Base-by-base conservation (phyloP, 805 yeast genomes). In the Yarrowia sp. region DNA sequence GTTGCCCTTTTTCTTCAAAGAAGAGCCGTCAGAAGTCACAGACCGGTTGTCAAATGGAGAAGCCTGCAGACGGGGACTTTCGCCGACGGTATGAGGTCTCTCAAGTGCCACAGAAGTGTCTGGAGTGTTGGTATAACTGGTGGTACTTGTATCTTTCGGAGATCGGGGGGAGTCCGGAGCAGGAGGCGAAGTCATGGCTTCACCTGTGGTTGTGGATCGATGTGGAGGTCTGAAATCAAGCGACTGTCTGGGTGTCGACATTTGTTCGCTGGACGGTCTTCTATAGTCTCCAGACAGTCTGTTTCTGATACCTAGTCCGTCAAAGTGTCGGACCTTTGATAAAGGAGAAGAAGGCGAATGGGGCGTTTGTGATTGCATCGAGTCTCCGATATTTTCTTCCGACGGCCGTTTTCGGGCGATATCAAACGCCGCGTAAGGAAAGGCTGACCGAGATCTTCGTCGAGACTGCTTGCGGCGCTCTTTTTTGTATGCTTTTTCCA, bases 401-500 rank as follows among this genome's bases (percentile, higher is more conserved):
- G 40, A 32, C 9, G 58, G 41, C 5, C 58, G 30, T 22, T 51
- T 51, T 1, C 58, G 28, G 2, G 58, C 41, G 11, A 51, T 22
- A 6, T 51, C 58, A 22, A 51, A 51, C 21, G 58, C 14, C 21
- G 58, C 14, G 41, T 51, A 51, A 2, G 58, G 22, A 7, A 51
- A 51, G 10, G 58, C 46, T 5, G 38, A 36, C 6, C 46, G 7
- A 1, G 61, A 54, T 19, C 44, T 17, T 38, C 61, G 16, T 10
- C 41, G 28, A 12, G 58, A 51, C 46, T 54, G 44, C 35, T 54
- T 54, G 6, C 61, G n/a, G 8, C 61, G 61, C 4, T 54, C 61
- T n/a, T 54, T 33, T n/a, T 66, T 70, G 24, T 62, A 33, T 68
- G 83, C 86, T 54, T 78, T 76, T 22, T 88, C 90, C 30, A 87